phyloP scores from a whole-genome alignment of 192 early-diverging fungal species.

The Coemansia sp. region DNA sequence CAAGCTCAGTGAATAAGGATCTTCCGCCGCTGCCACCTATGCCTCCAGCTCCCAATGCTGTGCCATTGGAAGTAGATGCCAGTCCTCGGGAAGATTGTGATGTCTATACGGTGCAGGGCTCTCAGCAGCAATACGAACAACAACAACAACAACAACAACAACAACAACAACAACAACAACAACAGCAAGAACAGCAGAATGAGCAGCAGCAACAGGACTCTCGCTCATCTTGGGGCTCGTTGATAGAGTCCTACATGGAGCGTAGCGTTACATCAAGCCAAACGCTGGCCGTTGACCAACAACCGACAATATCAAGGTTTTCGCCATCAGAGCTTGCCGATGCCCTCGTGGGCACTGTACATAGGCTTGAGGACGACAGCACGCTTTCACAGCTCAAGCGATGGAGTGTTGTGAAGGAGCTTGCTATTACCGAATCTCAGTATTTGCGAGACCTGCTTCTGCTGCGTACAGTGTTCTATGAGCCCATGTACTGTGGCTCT shows the following conservation, averaged over 20 bases:
- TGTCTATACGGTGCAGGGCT: background rate
- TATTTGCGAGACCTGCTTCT: conserved; percentile 77
- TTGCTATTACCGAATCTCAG: conserved; percentile 73
- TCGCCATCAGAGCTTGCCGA: conserved; percentile 44
- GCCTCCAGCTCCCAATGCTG: background rate
- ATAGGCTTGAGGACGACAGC: conserved; percentile 50
- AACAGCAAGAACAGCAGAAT: background rate
- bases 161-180: background rate
- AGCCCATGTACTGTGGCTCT: conserved; percentile 52
- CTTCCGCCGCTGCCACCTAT: background rate
- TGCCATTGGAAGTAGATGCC: background rate
- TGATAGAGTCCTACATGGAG: conserved; percentile 14
- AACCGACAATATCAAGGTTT: conserved; percentile 14
- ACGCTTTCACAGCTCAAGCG: conserved; percentile 60
- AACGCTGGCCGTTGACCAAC: conserved; percentile 8
- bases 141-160: background rate
- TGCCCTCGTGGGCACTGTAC: conserved; percentile 44
- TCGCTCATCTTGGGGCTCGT: conserved; percentile 15
- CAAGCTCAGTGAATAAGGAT: background rate
- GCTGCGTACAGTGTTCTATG: conserved; percentile 69
- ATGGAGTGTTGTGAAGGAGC: conserved; percentile 69
- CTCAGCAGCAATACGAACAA: background rate
- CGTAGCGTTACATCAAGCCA: conserved; percentile 1
- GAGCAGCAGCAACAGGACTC: conserved; percentile 1
- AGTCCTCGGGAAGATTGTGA: too few relatives aligned